Percentiles rank a stretch among this genome's conserved stretches.
These are phyloP conservation scores for Acer campestre DNA, from an alignment of 345 rosid genomes.

Conservation along the genomic window DNA sequence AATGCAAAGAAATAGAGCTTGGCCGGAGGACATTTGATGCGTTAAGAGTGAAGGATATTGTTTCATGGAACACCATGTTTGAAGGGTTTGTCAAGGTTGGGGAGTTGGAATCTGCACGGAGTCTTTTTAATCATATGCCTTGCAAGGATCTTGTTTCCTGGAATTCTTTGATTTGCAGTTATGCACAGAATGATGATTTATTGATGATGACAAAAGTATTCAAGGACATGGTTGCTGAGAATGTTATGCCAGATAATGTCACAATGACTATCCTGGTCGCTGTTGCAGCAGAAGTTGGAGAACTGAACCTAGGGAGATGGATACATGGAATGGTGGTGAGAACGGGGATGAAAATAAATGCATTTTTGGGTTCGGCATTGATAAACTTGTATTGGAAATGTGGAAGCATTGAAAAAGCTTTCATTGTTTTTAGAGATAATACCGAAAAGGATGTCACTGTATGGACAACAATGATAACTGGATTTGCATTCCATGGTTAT, in stretches of 20 bases:
- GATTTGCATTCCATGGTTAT: slow-evolving; percentile 59
- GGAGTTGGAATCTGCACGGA: slow-evolving; percentile 40
- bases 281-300: slow-evolving; percentile 43
- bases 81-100: slow-evolving; percentile 52
- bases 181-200: slow-evolving; percentile 45
- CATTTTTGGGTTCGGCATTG: slow-evolving; percentile 49
- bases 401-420: slow-evolving; percentile 47
- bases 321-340: slow-evolving; percentile 47
- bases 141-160: slow-evolving; percentile 49
- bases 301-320: slow-evolving; percentile 50
- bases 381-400: slow-evolving; percentile 64
- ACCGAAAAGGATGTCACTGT: slow-evolving; percentile 46
- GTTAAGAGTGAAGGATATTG: slow-evolving; percentile 38
- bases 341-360: slow-evolving; percentile 30
- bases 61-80: slow-evolving; percentile 60
- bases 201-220: slow-evolving; percentile 34
- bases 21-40: slow-evolving; percentile 39
- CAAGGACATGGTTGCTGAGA: slow-evolving; percentile 36
- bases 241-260: slow-evolving; percentile 46
- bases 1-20: slow-evolving; percentile 40
- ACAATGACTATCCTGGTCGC: slow-evolving; percentile 48
- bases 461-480: slow-evolving; percentile 69
- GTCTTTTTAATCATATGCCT: slow-evolving; percentile 47
- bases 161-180: slow-evolving; percentile 54
- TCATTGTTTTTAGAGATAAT: slow-evolving; percentile 36